Percentiles rank a stretch among this genome's conserved stretches.
These are phyloP conservation scores for Aurantiochytrium sp. DNA, from an alignment of 108 stramenopile species.

Conservation along the genomic window DNA sequence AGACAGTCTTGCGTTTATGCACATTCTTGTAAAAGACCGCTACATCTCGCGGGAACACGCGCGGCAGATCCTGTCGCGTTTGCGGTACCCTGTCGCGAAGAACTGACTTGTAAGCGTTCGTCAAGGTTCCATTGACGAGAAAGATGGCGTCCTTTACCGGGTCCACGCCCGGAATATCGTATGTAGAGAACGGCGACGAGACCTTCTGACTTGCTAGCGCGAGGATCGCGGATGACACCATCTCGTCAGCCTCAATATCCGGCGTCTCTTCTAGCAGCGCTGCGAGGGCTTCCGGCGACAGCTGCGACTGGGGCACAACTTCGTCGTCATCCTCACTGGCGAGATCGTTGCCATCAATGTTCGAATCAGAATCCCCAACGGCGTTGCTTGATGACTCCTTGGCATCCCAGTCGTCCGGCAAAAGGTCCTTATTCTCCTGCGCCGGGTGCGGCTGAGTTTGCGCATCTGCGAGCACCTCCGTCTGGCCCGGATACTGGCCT, in stretches of 20 bases:
- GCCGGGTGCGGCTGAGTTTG: neutral
- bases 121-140: neutral
- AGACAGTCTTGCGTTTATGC: neutral
- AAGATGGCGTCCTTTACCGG: neutral
- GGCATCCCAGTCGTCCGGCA: neutral
- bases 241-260: neutral
- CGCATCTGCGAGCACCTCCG: neutral
- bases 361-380: too few species aligned
- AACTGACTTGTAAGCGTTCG: neutral
- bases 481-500: neutral
- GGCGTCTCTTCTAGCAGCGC: neutral
- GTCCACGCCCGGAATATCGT: neutral
- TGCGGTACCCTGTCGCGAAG: neutral
- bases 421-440: neutral
- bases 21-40: neutral
- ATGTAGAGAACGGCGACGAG: neutral
- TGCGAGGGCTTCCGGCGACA: neutral
- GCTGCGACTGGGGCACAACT: neutral
- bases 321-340: neutral
- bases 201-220: neutral
- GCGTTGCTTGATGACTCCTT: neutral
- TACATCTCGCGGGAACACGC: neutral
- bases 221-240: neutral
- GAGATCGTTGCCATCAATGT: neutral
- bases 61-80: neutral